Conservation (phyloP, 768 basidiomycete species). For the Collybiopsis confluens region DNA sequence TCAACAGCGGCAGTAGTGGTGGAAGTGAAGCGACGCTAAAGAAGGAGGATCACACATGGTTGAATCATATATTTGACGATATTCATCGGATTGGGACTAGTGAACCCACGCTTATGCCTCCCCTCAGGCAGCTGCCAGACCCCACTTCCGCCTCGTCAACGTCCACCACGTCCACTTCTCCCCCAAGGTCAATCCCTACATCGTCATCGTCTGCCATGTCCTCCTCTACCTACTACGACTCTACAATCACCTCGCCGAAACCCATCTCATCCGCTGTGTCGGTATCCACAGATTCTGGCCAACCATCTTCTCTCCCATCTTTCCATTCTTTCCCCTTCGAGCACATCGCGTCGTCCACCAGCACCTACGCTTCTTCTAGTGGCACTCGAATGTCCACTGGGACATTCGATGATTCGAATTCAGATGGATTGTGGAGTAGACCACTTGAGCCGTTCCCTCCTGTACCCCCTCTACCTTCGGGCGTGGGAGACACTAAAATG, state of each 20-base stretch:
- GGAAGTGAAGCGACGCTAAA: slow-evolving; percentile 26
- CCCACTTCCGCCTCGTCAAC: slow-evolving; percentile 3
- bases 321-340: neutral
- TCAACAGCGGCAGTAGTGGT: slow-evolving; percentile 10
- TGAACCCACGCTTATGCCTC: slow-evolving; percentile 11
- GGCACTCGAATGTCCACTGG: neutral
- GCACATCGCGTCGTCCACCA: neutral
- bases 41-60: slow-evolving; percentile 25
- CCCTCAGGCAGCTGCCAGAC: neutral
- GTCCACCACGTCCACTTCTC: neutral
- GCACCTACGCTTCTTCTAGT: neutral
- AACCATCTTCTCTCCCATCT: slow-evolving; percentile 7
- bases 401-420: slow-evolving; percentile 45
- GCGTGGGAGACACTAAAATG: neutral
- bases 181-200: neutral
- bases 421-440: slow-evolving; percentile 40
- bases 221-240: neutral
- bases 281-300: neutral
- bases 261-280: neutral
- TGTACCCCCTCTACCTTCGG: neutral
- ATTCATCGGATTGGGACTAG: slow-evolving; percentile 5
- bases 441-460: slow-evolving; percentile 29
- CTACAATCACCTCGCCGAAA: neutral
- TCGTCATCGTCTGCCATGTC: slow-evolving; percentile 1
- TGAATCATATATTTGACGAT: slow-evolving; percentile 19